A percentile compares a stretch with the other conserved stretches of the same genome.
phyloP scores from a whole-genome alignment of 225 moss, liverwort and hornwort genomes.

The Physcomitrellopsis africana region DNA sequence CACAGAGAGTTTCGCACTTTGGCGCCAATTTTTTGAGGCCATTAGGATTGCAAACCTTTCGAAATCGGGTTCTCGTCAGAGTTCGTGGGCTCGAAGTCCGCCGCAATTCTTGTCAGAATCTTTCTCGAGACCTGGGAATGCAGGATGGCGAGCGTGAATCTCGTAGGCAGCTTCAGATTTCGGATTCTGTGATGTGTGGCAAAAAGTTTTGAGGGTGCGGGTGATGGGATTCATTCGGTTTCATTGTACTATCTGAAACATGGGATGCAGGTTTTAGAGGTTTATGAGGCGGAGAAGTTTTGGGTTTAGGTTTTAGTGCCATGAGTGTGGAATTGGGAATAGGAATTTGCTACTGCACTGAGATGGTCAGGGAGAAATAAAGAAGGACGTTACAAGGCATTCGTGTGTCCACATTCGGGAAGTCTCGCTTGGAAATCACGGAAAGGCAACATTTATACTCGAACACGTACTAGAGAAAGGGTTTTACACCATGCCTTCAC shows the following conservation, averaged over 20 bases:
- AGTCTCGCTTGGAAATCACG: not conserved
- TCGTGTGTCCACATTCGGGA: not conserved
- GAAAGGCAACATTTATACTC: not conserved
- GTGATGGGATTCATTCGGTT: not conserved
- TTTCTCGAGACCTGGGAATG: not conserved
- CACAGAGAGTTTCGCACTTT: constrained; percentile 17
- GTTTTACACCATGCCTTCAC: not conserved
- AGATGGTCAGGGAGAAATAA: constrained; percentile 9
- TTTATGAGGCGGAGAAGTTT: not conserved
- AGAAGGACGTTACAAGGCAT: not conserved
- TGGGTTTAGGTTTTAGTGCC: constrained; percentile 3
- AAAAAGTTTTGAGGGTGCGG: not conserved
- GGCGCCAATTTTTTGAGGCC: constrained; percentile 17
- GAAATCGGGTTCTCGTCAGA: not conserved
- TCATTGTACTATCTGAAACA: too few relatives aligned
- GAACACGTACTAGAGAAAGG: too few relatives aligned
- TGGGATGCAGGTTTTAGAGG: not conserved
- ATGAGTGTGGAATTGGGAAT: not conserved
- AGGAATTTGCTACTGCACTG: not conserved
- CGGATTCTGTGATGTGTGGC: not conserved
- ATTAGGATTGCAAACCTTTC: not conserved
- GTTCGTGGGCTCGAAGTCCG: not conserved
- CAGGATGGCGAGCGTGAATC: not conserved
- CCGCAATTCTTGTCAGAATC: not conserved
- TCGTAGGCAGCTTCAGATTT: not conserved